These are phyloP conservation scores for Chaetomium tenue DNA, from an alignment of 495 filamentous ascomycete species.

Conservation along the genomic window DNA sequence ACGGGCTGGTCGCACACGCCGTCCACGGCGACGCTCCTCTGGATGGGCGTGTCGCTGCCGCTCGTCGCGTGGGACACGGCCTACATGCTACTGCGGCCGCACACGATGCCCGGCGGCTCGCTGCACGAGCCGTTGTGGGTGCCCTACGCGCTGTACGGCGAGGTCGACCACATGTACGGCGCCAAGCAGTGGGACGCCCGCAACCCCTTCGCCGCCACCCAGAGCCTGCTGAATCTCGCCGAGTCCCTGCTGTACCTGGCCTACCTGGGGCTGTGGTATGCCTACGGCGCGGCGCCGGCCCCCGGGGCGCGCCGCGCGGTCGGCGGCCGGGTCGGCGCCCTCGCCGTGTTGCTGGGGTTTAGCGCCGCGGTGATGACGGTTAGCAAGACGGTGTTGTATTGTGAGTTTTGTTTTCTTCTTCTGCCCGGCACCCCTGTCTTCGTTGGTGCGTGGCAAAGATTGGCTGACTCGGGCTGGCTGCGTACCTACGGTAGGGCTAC, in stretches of 20 bases:
- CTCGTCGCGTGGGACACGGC: conserved; percentile 79
- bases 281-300: conserved; percentile 40
- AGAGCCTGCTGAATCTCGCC: conserved; percentile 67
- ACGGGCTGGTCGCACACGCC: conserved; percentile 65
- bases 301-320: conserved; percentile 44
- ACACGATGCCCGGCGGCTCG: conserved; percentile 75
- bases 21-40: conserved; percentile 61
- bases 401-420: conserved; percentile 53
- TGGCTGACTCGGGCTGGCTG: not conserved
- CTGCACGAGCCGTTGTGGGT: conserved; percentile 73
- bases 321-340: conserved; percentile 56
- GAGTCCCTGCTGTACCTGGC: conserved; percentile 69
- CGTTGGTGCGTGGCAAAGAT: too few species aligned
- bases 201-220: conserved; percentile 79
- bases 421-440: not conserved
- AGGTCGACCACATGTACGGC: conserved; percentile 81
- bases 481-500: conserved; percentile 62
- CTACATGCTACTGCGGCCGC: conserved; percentile 80
- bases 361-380: conserved; percentile 74
- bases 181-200: conserved; percentile 67
- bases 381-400: conserved; percentile 84
- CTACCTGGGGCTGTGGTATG: conserved; percentile 64
- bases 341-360: conserved; percentile 67
- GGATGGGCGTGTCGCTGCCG: conserved; percentile 77
- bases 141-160: conserved; percentile 80